phyloP scores from a whole-genome alignment of 2,329 filamentous ascomycete species.

The Aulographum hederae region DNA sequence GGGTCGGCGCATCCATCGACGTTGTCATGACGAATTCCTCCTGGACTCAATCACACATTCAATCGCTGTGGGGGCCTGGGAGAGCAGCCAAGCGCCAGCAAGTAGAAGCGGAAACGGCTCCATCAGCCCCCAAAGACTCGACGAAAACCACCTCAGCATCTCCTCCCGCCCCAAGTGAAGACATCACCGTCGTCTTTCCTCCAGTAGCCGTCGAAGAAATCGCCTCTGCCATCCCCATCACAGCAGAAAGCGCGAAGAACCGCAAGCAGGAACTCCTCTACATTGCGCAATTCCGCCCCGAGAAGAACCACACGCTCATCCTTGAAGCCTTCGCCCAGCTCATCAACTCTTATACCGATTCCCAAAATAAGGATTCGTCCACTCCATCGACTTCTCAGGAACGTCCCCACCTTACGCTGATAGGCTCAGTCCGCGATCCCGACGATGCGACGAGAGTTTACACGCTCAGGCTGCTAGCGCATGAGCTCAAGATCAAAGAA shows the following conservation, averaged over 20 bases:
- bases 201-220: constrained; percentile 82
- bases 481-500: constrained; percentile 72
- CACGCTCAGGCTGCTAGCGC: constrained; percentile 66
- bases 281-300: constrained; percentile 91
- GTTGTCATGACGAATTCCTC: constrained; percentile 95
- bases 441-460: constrained; percentile 71
- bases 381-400: not conserved
- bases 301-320: constrained; percentile 88
- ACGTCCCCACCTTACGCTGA: constrained; percentile 53
- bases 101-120: constrained; percentile 6
- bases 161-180: no score
- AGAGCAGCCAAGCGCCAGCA: not conserved
- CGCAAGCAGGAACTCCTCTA: constrained; percentile 66
- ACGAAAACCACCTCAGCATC: no score
- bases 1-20: constrained; percentile 68
- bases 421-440: constrained; percentile 83
- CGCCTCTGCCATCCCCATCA: constrained; percentile 54
- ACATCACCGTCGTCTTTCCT: constrained; percentile 68
- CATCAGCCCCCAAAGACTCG: no score
- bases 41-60: constrained; percentile 74
- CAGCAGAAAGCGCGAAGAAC: constrained; percentile 44
- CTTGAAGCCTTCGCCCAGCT: constrained; percentile 71
- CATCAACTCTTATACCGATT: constrained; percentile 23
- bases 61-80: constrained; percentile 7
- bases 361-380: not conserved